phyloP scores from a whole-genome alignment of 208 protist genomes.

The Trypanosoma brucei region DNA sequence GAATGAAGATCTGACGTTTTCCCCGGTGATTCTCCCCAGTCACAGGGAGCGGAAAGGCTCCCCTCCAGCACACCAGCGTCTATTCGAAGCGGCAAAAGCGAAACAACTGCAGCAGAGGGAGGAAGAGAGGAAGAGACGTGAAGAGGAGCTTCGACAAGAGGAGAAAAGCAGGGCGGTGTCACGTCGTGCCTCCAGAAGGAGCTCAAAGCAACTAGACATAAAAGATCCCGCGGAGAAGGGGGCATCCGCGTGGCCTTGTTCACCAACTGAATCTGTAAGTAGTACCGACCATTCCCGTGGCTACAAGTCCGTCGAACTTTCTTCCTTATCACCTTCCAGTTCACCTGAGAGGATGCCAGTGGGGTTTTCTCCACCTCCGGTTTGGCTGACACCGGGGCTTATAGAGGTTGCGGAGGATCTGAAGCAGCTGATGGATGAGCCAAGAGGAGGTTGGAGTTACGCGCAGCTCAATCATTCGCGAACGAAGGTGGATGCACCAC shows the following conservation, averaged over 20 bases:
- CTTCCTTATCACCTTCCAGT: background rate
- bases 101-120: constrained; percentile 37
- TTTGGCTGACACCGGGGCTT: background rate
- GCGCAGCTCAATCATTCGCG: too few species aligned
- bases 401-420: background rate
- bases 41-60: constrained; percentile 15
- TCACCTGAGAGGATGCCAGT: background rate
- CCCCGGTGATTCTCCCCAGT: constrained; percentile 25
- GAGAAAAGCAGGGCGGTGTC: constrained; percentile 16
- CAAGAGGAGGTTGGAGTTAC: background rate
- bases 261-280: background rate
- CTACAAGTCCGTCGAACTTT: constrained; percentile 1
- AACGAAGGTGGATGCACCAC: too few species aligned
- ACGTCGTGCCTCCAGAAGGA: background rate
- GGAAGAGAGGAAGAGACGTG: constrained; percentile 33
- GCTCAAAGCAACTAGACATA: background rate
- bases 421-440: background rate
- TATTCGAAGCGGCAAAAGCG: constrained; percentile 36
- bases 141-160: constrained; percentile 16
- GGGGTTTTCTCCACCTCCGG: background rate
- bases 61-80: constrained; percentile 35
- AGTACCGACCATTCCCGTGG: background rate
- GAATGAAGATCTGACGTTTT: constrained; percentile 42
- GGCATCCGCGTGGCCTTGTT: background rate
- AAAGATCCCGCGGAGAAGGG: background rate